Percentiles rank a stretch among this genome's conserved stretches.
phyloP scores from a whole-genome alignment of 2,329 filamentous ascomycete species.

The Nemania sp. region DNA sequence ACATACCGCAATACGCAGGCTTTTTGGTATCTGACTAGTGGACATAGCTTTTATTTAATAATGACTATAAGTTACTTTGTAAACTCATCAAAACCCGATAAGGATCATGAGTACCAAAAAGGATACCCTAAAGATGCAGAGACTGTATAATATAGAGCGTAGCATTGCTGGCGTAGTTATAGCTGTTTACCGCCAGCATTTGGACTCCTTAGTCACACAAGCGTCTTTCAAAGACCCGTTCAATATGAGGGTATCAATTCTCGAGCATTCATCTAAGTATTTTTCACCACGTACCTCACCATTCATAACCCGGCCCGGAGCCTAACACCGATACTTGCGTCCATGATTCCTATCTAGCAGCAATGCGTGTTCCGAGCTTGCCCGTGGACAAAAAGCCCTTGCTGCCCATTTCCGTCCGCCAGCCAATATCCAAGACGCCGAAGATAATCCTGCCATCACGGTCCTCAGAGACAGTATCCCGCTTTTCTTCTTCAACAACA shows the following conservation, averaged over 20 bases:
- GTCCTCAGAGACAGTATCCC: conserved; percentile 59
- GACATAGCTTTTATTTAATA: too few relatives aligned
- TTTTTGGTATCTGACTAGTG: too few relatives aligned
- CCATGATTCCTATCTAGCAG: conserved; percentile 42
- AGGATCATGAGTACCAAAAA: too few relatives aligned
- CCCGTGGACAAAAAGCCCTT: conserved; percentile 88
- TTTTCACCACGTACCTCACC: conserved; percentile 8
- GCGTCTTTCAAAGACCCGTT: not conserved
- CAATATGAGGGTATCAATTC: conserved; percentile 27
- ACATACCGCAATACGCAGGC: too few relatives aligned
- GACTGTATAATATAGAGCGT: too few relatives aligned
- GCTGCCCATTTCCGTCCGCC: conserved; percentile 91
- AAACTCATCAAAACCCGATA: too few relatives aligned
- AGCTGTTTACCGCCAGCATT: not conserved
- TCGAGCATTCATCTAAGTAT: conserved; percentile 5
- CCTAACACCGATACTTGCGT: not conserved
- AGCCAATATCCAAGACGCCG: conserved; percentile 86
- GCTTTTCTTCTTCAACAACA: conserved; percentile 63
- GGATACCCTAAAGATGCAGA: too few relatives aligned
- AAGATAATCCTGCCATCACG: conserved; percentile 74
- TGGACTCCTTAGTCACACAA: not conserved
- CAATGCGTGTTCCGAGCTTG: conserved; percentile 71
- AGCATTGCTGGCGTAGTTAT: not conserved
- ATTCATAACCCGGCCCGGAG: not conserved
- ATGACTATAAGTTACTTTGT: too few relatives aligned